Evolutionary conservation across 495 filamentous ascomycete genomes (phyloP), one percentile per base, ranked within the genome.

Genomic region (Xylaria telfairii): DNA sequence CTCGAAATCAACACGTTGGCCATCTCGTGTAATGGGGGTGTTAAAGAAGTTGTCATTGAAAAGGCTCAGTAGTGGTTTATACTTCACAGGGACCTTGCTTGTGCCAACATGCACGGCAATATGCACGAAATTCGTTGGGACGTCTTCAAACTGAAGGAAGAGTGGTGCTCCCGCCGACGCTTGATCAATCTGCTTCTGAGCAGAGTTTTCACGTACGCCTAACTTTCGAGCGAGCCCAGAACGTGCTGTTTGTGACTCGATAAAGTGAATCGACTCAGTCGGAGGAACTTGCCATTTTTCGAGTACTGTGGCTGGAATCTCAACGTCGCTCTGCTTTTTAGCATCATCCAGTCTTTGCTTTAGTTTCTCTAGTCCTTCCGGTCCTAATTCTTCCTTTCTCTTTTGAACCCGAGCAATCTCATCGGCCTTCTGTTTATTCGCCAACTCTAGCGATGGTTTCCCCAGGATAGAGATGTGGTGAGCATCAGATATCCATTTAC

Each of bases 121-220:
- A 69, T 93, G 90, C 53, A 97, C 93, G 76, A 99, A 99, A 74
- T 92, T 95, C 54, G 92, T 95, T 41, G 90, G 88, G 41, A 97
- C 91, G 74, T 97, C 89, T 82, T 99, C 96, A 74, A 96, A 99
- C 81, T 99, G 96, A n/a, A 99, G 86, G 80, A 97, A 99, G 3
- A 97, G 84, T 1, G 95, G 93, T 0, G 75, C 72, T 60, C 86
- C 85, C 4, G 85, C 73, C 10, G 86, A 83, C 65, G 94, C 90
- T 28, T 86, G 83, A 74, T 97, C 92, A 61, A 99, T 87, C 56
- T 90, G 76, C 65, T 90, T 86, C 78, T 99, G 96, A n/a, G 91
- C 85, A 0, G 85, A 75, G 75, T 93, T 95, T 26, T 90, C 82
- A 0, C 88, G 75, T 3, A 79, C 83, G 10, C 93, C 93, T 69